These are phyloP conservation scores for Eragrostis curvula DNA, from an alignment of 176 grass and related monocot genomes.

Conservation along the genomic window DNA sequence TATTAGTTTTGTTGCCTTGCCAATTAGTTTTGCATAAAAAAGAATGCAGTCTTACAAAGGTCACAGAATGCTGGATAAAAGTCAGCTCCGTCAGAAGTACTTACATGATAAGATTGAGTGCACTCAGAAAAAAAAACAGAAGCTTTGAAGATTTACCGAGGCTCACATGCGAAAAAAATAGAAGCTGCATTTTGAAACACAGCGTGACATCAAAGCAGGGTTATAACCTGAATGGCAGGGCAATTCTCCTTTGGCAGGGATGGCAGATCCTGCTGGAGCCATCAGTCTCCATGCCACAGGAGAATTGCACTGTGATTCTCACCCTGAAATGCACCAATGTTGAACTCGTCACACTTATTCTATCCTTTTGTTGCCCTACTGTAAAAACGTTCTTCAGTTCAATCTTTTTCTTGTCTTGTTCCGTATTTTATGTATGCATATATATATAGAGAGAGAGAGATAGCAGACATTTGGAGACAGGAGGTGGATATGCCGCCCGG, in stretches of 20 bases:
- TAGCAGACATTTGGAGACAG: neutral
- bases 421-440: neutral
- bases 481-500: conserved; percentile 22
- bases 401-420: conserved; percentile 2
- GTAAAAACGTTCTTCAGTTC: neutral
- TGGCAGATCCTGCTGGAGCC: neutral
- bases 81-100: neutral
- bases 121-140: neutral
- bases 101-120: neutral
- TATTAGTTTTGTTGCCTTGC: neutral
- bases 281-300: conserved; percentile 49
- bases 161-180: neutral
- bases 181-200: neutral
- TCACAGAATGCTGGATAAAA: neutral
- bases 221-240: conserved; percentile 67
- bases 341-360: neutral
- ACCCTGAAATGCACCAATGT: conserved; percentile 30
- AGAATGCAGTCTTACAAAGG: neutral
- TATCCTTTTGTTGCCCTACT: neutral
- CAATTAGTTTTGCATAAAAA: neutral
- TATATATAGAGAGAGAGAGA: conserved; percentile 11
- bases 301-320: conserved; percentile 64
- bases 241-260: conserved; percentile 83
- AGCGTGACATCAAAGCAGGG: neutral
- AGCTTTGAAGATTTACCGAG: neutral